Evolutionary conservation across 352 stramenopile species (phyloP), one percentile per base, ranked within the genome.

Genomic region (Phytopythium aichiense): DNA sequence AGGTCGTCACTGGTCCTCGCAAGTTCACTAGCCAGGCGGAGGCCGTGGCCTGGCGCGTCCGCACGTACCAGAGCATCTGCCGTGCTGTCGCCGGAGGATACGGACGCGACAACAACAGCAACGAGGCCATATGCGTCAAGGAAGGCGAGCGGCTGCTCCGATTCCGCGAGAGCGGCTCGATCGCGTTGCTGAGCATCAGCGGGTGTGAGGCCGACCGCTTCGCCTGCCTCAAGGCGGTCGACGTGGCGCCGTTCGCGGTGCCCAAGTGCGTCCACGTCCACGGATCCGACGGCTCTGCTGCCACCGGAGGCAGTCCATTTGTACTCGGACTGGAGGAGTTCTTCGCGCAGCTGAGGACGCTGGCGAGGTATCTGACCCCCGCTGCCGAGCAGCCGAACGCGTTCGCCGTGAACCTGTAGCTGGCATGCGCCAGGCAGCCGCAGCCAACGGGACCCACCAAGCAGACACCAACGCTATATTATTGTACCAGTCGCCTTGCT

Each of bases 261-360:
- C 79, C 76, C 22, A 86, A 88, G 60, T 79, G 67, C 23, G 73
- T 81, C 15, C 49, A 61, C n/a, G 57, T 79, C n/a, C 60, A 35
- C 13, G 68, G 68, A 5, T 57, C 60, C 51, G 61, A 64, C 33
- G 30, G 52, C 16, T 11, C 40, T 22, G 42, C 12, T 35, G 23
- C 5, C 4, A 35, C 1, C 15, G 42, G 42, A 20, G n/a, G 18
- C 20, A 18, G 22, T 2, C 38, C 11, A 7, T 7, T 28, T n/a
- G 49, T 58, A 6, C 65, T 72, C 30, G 77, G 71, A 40, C 72
- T 89, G 11, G 79, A 89, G 30, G 68, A 71, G 42, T 89, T 89
- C 49, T 89, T 81, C 60, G 79, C 79, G 28, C 77, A 87, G 52
- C 66, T 87, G n/a, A 63, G 68, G 37, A 88, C 74, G 28, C 66